phyloP scores from a whole-genome alignment of 2,329 filamentous ascomycete genomes.

The Colletotrichum sp. region DNA sequence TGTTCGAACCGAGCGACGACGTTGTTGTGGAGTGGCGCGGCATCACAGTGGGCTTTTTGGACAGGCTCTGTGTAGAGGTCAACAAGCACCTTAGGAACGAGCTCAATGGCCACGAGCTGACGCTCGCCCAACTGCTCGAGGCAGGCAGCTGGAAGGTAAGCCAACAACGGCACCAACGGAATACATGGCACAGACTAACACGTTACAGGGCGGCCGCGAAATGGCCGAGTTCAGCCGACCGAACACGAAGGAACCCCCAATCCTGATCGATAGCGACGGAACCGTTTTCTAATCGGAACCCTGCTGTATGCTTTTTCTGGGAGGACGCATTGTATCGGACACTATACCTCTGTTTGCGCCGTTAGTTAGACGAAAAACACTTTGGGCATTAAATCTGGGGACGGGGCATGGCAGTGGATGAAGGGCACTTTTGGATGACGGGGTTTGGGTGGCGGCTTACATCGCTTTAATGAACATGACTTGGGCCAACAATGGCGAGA shows the following conservation, averaged over 20 bases:
- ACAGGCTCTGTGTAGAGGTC: conserved; percentile 44
- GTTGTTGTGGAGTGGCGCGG: conserved; percentile 67
- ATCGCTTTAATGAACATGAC: conserved; percentile 15
- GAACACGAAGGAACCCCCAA: conserved; percentile 95
- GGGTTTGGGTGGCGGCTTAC: neutral
- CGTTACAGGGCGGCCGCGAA: conserved; percentile 79
- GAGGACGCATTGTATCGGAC: conserved; percentile 14
- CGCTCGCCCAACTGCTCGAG: conserved; percentile 87
- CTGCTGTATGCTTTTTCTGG: neutral
- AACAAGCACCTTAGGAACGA: conserved; percentile 67
- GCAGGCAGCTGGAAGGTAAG: conserved; percentile 97
- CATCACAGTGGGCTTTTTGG: conserved; percentile 61
- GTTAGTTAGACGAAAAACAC: neutral
- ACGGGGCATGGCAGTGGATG: neutral
- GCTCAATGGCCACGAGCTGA: conserved; percentile 74
- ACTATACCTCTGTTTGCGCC: conserved; percentile 14
- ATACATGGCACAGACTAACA: neutral
- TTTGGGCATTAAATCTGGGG: neutral
- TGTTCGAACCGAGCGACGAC: conserved; percentile 60
- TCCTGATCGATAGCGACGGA: conserved; percentile 94
- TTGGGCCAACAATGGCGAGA: neutral
- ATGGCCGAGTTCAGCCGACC: conserved; percentile 94
- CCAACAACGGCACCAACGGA: neutral
- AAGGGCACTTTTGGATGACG: neutral
- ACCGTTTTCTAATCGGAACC: conserved; percentile 77